phyloP scores from a whole-genome alignment of 805 yeast genomes.

The Candida ipomoeae region DNA sequence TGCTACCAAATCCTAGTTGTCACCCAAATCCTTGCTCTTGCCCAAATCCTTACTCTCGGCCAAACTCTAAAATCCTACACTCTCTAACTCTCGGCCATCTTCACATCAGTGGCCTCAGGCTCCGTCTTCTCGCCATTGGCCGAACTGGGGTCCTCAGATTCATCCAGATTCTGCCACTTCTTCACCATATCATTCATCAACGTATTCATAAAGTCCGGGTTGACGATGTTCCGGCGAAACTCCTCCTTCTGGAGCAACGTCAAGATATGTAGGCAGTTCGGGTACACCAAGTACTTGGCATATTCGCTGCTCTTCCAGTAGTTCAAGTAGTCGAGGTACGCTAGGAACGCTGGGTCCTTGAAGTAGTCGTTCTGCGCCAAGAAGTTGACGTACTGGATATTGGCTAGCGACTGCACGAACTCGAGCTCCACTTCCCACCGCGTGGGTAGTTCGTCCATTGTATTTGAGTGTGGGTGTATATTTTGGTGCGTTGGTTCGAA shows the following conservation, averaged over 20 bases:
- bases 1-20: no score
- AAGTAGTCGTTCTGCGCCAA: slow-evolving; percentile 80
- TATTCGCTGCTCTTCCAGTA: slow-evolving; percentile 80
- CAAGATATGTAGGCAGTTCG: slow-evolving; percentile 81
- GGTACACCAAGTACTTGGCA: slow-evolving; percentile 70
- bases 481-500: no score
- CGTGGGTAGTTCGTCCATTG: slow-evolving; percentile 48
- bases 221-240: slow-evolving; percentile 52
- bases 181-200: slow-evolving; percentile 74
- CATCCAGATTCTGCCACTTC: slow-evolving; percentile 48
- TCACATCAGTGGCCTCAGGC: neutral
- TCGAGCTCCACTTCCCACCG: slow-evolving; percentile 89
- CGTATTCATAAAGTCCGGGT: slow-evolving; percentile 53
- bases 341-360: slow-evolving; percentile 65
- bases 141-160: neutral
- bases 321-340: slow-evolving; percentile 73
- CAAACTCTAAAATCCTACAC: no score
- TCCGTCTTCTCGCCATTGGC: neutral
- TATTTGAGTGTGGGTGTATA: no score
- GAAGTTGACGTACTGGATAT: slow-evolving; percentile 80
- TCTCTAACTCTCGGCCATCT: neutral
- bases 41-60: no score
- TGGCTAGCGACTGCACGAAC: slow-evolving; percentile 89
- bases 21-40: no score
- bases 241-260: slow-evolving; percentile 53